A percentile compares a stretch with the other conserved stretches of the same genome.
These are phyloP conservation scores for Aspergillus persii DNA, from an alignment of 2,329 filamentous ascomycete genomes.

Conservation along the genomic window DNA sequence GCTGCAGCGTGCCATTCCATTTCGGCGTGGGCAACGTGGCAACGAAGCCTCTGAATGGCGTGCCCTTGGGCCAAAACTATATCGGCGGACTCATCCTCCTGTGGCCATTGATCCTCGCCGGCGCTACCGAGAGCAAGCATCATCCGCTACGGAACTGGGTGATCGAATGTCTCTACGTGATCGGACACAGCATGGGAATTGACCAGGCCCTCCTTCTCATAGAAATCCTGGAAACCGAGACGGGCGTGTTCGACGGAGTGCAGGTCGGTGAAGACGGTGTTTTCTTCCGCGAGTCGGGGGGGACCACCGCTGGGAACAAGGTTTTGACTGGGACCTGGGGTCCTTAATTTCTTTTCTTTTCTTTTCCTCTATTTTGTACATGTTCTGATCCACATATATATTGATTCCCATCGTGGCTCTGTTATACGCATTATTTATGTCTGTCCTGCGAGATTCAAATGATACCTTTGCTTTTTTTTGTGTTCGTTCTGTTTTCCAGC, in stretches of 20 bases:
- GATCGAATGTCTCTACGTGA: slow-evolving; percentile 29
- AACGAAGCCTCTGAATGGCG: slow-evolving; percentile 6
- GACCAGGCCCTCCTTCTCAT: slow-evolving; percentile 38
- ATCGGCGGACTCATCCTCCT: slow-evolving; percentile 35
- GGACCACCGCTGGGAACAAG: slow-evolving; percentile 9
- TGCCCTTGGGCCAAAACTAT: slow-evolving; percentile 26
- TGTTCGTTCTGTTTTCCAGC: too few relatives aligned
- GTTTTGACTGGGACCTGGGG: slow-evolving; percentile 17
- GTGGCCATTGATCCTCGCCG: slow-evolving; percentile 40
- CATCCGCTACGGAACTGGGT: slow-evolving; percentile 33
- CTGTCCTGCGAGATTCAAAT: neutral
- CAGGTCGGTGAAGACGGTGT: slow-evolving; percentile 21
- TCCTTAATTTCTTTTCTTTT: neutral
- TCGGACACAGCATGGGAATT: slow-evolving; percentile 37
- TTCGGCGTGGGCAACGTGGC: slow-evolving; percentile 26
- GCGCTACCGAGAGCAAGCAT: slow-evolving; percentile 27
- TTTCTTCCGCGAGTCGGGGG: slow-evolving; percentile 8
- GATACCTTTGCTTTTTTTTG: neutral
- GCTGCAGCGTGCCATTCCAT: slow-evolving; percentile 36
- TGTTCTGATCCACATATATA: too few relatives aligned
- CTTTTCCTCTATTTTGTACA: neutral
- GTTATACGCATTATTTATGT: neutral
- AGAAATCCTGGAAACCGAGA: slow-evolving; percentile 30
- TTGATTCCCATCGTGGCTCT: too few relatives aligned
- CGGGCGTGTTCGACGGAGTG: slow-evolving; percentile 23